Conservation (phyloP, 129 eudicot genomes). For the Arctium minus region DNA sequence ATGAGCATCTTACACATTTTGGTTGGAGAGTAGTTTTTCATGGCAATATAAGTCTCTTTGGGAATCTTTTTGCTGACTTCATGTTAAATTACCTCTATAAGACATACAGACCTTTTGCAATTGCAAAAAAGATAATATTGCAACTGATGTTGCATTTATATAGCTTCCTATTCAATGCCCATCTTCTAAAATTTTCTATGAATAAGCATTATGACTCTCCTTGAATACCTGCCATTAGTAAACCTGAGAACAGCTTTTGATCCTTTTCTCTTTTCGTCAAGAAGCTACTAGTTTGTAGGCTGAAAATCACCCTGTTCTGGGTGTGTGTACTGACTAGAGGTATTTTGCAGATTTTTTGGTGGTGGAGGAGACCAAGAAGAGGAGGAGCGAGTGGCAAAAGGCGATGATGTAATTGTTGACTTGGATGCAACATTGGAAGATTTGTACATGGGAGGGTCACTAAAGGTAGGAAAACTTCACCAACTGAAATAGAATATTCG, state of each 20-base stretch:
- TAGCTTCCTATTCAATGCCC: neutral
- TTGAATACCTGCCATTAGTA: neutral
- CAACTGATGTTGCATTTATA: neutral
- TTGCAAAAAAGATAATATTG: neutral
- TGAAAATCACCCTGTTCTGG: conserved; percentile 12
- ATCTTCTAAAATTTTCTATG: neutral
- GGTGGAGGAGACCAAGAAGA: conserved; percentile 85
- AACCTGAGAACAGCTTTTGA: neutral
- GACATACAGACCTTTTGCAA: neutral
- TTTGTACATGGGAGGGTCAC: conserved; percentile 94
- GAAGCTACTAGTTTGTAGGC: neutral
- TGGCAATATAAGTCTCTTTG: neutral
- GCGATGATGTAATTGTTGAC: conserved; percentile 94
- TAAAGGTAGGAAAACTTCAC: conserved; percentile 56
- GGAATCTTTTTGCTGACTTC: neutral
- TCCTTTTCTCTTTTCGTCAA: neutral
- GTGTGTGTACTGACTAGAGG: conserved; percentile 8
- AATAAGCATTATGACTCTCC: neutral
- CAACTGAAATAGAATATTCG: neutral
- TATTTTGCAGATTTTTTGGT: conserved; percentile 74
- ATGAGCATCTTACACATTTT: neutral
- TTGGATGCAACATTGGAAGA: conserved; percentile 96
- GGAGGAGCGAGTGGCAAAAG: conserved; percentile 84
- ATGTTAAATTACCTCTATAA: neutral
- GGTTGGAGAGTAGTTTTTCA: neutral